Evolutionary conservation across 2,329 filamentous ascomycete genomes (phyloP).

Genomic region (Alternaria alternata): DNA sequence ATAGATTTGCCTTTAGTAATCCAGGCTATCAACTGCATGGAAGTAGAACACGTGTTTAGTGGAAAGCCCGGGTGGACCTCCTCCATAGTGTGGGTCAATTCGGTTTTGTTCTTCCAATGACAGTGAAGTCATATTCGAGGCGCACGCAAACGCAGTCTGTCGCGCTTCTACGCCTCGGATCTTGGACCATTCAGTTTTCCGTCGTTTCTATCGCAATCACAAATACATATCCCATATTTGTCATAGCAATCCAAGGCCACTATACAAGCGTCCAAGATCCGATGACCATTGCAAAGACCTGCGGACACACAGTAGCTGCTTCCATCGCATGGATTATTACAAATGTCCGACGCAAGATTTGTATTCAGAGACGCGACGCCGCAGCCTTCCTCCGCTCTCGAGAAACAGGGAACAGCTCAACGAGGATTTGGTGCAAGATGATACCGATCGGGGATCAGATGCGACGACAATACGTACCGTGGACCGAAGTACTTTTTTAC

Average conservation of each 20-base stretch:
- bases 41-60: neutral
- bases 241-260: neutral
- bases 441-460: constrained; percentile 25
- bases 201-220: neutral
- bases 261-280: neutral
- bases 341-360: constrained; percentile 26
- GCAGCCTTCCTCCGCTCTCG: constrained; percentile 12
- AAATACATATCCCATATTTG: no score
- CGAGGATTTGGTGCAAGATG: constrained; percentile 31
- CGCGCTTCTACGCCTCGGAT: neutral
- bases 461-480: constrained; percentile 31
- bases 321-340: constrained; percentile 36
- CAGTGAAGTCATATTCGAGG: neutral
- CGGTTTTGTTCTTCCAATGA: neutral
- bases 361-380: constrained; percentile 27
- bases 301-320: neutral
- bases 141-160: constrained; percentile 4
- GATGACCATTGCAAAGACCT: neutral
- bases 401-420: constrained; percentile 28
- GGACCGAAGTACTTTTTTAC: neutral
- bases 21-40: neutral
- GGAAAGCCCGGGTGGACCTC: neutral
- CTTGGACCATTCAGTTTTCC: neutral
- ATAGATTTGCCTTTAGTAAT: neutral
- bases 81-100: neutral